Evolutionary conservation across 164 flowering plant species (phyloP).

Genomic region (Cinnamomum chago): DNA sequence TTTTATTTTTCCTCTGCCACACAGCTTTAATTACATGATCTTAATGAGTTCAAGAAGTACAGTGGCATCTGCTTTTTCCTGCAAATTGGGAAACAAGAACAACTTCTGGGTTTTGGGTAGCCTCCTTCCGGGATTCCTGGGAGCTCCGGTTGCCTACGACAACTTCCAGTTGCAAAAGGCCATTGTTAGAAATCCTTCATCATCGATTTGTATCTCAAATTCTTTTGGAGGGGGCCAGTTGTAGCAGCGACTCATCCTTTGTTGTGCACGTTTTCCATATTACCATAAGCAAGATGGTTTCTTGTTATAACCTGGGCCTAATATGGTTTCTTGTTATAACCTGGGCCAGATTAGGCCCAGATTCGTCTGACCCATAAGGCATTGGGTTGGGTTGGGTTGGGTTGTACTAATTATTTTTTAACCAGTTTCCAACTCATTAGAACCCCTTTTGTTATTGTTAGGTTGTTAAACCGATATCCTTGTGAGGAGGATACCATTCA

Average conservation of each 20-base stretch:
- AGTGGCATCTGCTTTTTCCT: constrained; percentile 76
- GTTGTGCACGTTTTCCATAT: not conserved
- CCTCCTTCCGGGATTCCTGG: constrained; percentile 61
- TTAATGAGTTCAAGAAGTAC: constrained; percentile 77
- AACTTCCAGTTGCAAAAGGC: constrained; percentile 58
- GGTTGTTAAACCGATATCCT: too few species aligned
- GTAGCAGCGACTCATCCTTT: constrained; percentile 10
- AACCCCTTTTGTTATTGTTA: too few species aligned
- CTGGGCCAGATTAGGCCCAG: too few species aligned
- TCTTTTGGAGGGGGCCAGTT: constrained; percentile 21
- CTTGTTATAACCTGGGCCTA: too few species aligned
- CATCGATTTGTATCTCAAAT: constrained; percentile 19
- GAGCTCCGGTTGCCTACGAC: constrained; percentile 39
- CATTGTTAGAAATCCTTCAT: constrained; percentile 50
- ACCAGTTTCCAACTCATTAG: too few species aligned
- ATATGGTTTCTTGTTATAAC: too few species aligned
- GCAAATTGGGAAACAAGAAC: constrained; percentile 75
- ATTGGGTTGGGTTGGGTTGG: too few species aligned
- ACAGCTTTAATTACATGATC: constrained; percentile 49
- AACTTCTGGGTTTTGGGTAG: constrained; percentile 59
- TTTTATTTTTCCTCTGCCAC: constrained; percentile 5
- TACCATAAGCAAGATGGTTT: constrained; percentile 47
- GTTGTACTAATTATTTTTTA: too few species aligned
- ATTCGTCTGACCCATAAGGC: too few species aligned
- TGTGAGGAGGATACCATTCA: too few species aligned